A percentile compares a stretch with the other conserved stretches of the same genome.
phyloP scores from a whole-genome alignment of 257 asterid genomes.

The Osmanthus fragrans region DNA sequence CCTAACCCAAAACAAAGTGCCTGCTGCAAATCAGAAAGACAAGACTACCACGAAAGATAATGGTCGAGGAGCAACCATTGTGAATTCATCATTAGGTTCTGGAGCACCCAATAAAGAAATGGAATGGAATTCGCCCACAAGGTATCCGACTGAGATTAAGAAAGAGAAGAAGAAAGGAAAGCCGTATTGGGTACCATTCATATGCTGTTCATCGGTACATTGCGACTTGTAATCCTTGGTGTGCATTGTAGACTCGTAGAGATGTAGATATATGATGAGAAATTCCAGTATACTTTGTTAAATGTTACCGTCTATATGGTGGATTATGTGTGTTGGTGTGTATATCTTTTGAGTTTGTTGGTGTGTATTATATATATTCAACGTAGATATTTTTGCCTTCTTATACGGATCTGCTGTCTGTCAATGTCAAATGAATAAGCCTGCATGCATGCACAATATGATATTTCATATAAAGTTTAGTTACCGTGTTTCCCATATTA shows the following conservation, averaged over 20 bases:
- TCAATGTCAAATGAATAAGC: neutral
- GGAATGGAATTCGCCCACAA: conserved; percentile 90
- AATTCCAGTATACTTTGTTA: conserved; percentile 2
- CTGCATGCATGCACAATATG: too few relatives aligned
- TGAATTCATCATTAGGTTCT: conserved; percentile 20
- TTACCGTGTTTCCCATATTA: too few relatives aligned
- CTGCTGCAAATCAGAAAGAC: conserved; percentile 33
- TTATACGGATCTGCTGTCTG: neutral
- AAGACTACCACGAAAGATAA: conserved; percentile 40
- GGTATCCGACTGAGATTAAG: conserved; percentile 73
- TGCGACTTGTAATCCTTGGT: conserved; percentile 42
- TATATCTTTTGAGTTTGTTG: conserved; percentile 13
- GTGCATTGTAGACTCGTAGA: neutral
- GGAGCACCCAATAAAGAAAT: conserved; percentile 48
- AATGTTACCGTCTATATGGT: conserved; percentile 17
- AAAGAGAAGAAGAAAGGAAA: conserved; percentile 75
- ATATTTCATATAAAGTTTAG: too few relatives aligned
- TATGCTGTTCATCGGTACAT: conserved; percentile 76
- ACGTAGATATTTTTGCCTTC: neutral
- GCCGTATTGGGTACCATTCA: conserved; percentile 76
- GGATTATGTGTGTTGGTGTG: conserved; percentile 24
- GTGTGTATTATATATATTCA: conserved; percentile 13
- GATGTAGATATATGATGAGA: neutral
- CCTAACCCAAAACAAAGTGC: conserved; percentile 46
- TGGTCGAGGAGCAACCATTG: conserved; percentile 36